phyloP scores from a whole-genome alignment of 208 protist species.

The Crithidia expoeki region DNA sequence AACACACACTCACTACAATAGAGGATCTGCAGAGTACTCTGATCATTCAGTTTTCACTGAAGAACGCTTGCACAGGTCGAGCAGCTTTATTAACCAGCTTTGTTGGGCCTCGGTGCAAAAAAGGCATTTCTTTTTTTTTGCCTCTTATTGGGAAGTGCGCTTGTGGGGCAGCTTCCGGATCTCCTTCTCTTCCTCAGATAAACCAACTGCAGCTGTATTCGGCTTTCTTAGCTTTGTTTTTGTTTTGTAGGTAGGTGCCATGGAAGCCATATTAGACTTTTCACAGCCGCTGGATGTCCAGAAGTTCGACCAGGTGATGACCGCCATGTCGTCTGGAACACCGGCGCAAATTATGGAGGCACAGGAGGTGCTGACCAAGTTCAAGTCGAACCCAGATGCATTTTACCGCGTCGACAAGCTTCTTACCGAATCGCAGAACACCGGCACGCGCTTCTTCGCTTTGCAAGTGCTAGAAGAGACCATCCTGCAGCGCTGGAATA shows the following conservation, averaged over 20 bases:
- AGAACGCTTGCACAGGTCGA: no score
- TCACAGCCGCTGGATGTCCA: conserved; percentile 72
- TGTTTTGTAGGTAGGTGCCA: conserved; percentile 3
- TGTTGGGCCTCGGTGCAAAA: no score
- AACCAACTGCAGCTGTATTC: background rate
- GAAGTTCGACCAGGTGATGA: conserved; percentile 71
- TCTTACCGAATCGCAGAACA: conserved; percentile 74
- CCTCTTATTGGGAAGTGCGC: no score
- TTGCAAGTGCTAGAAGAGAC: conserved; percentile 94
- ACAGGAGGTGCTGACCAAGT: conserved; percentile 86
- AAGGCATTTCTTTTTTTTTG: no score
- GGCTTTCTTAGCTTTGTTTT: background rate
- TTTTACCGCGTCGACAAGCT: conserved; percentile 94
- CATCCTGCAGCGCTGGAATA: conserved; percentile 96
- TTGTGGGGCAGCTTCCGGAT: no score
- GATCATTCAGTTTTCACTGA: no score
- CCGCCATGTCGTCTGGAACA: conserved; percentile 53
- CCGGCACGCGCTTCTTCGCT: conserved; percentile 89
- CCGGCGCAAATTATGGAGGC: conserved; percentile 74
- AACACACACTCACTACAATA: no score
- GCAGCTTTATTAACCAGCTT: no score
- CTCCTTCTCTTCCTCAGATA: background rate
- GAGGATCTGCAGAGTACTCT: no score
- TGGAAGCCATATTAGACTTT: conserved; percentile 78
- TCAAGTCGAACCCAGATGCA: conserved; percentile 91